Conservation (phyloP, 169 alveolate species). For the Perkinsus olseni region DNA sequence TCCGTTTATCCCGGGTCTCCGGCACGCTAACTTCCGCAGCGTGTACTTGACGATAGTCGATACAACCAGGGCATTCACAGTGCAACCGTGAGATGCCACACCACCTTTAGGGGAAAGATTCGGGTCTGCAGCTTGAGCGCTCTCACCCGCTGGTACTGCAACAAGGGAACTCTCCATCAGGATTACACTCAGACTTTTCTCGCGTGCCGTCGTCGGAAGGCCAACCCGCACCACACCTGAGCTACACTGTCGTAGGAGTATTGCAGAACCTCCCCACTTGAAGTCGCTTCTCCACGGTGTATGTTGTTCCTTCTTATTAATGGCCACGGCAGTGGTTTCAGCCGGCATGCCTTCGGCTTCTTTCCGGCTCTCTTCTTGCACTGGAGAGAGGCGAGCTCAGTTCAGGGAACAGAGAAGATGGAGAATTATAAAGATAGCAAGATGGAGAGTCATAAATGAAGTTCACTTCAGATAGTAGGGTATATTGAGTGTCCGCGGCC, state of each 20-base stretch:
- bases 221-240: neutral
- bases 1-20: neutral
- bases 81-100: neutral
- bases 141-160: neutral
- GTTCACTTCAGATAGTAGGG: no score
- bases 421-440: no score
- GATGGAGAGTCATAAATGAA: no score
- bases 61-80: conserved; percentile 6
- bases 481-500: no score
- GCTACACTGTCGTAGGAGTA: neutral
- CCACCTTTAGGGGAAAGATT: neutral
- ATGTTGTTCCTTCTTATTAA: neutral
- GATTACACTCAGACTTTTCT: neutral
- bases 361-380: neutral
- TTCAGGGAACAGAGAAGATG: no score
- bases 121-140: neutral
- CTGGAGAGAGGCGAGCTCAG: no score
- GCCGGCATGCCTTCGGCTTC: neutral
- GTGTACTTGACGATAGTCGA: conserved; percentile 4
- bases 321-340: neutral
- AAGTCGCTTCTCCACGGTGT: neutral
- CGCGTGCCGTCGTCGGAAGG: neutral
- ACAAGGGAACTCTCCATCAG: neutral
- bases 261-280: neutral
- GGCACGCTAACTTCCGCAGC: neutral